Percentiles rank a stretch among this genome's conserved stretches.
phyloP scores from a whole-genome alignment of 495 filamentous ascomycete genomes.

The Talaromyces borbonicus region DNA sequence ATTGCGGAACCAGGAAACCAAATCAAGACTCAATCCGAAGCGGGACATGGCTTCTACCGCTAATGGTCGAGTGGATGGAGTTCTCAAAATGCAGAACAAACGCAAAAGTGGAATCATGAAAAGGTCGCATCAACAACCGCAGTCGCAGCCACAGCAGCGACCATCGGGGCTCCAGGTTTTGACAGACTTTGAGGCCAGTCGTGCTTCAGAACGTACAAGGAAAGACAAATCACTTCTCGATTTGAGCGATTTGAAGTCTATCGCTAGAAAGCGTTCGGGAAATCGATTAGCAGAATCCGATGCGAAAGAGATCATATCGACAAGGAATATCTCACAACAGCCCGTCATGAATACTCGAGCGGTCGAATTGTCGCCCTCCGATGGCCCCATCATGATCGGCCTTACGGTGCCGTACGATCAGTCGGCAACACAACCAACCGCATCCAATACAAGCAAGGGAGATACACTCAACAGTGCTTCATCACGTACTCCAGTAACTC shows the following conservation, averaged over 20 bases:
- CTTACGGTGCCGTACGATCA: conserved; percentile 57
- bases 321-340: no score
- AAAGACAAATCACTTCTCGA: conserved; percentile 22
- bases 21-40: background rate
- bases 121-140: conserved; percentile 18
- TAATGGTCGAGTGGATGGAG: background rate
- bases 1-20: background rate
- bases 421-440: conserved; percentile 34
- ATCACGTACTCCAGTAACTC: conserved; percentile 33
- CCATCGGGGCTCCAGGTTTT: conserved; percentile 55
- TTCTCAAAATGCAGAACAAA: background rate
- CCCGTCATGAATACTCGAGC: background rate
- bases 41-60: background rate
- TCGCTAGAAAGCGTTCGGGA: no score
- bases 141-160: conserved; percentile 40
- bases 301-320: no score
- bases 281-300: no score
- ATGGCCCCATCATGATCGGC: conserved; percentile 71
- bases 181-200: conserved; percentile 37
- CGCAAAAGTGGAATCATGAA: conserved; percentile 17
- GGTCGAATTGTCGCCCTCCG: conserved; percentile 64
- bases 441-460: conserved; percentile 27
- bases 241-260: conserved; percentile 30
- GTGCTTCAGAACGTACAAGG: conserved; percentile 1
- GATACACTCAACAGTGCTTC: conserved; percentile 22